These are phyloP conservation scores for Microascus cirrosus DNA, from an alignment of 2,329 filamentous ascomycete species.

Conservation along the genomic window DNA sequence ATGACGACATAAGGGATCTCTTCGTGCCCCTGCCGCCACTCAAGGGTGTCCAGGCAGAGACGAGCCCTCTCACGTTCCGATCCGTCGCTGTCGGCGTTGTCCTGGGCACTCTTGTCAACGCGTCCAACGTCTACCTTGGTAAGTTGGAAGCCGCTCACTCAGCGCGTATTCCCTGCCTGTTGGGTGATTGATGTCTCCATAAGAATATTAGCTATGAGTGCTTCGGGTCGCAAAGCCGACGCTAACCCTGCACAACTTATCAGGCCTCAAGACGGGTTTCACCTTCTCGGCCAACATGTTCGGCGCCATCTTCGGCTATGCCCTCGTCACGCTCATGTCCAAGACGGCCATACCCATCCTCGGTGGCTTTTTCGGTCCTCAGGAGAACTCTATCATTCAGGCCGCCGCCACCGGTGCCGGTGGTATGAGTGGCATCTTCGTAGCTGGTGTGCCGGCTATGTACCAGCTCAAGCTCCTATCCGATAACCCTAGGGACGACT, in stretches of 20 bases:
- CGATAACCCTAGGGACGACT: slow-evolving; percentile 39
- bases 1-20: slow-evolving; percentile 21
- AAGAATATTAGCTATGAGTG: too few relatives aligned
- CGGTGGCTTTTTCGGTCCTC: slow-evolving; percentile 44
- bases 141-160: slow-evolving; percentile 7
- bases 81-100: slow-evolving; percentile 43
- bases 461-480: slow-evolving; percentile 42
- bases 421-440: slow-evolving; percentile 44
- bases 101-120: slow-evolving; percentile 48
- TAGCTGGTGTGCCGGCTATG: slow-evolving; percentile 48
- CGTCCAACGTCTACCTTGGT: slow-evolving; percentile 52
- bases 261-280: slow-evolving; percentile 39
- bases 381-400: slow-evolving; percentile 52
- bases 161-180: not conserved
- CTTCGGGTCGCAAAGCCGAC: not conserved
- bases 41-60: slow-evolving; percentile 28
- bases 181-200: not conserved
- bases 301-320: slow-evolving; percentile 48
- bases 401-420: slow-evolving; percentile 48
- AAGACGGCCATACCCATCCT: slow-evolving; percentile 37
- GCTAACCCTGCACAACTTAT: not conserved
- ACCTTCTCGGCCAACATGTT: slow-evolving; percentile 36
- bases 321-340: slow-evolving; percentile 42
- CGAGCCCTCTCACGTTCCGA: slow-evolving; percentile 40
- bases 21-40: slow-evolving; percentile 28